Evolutionary conservation across 73 alveolate genomes (phyloP).

Genomic region (Breviolum minutum): DNA sequence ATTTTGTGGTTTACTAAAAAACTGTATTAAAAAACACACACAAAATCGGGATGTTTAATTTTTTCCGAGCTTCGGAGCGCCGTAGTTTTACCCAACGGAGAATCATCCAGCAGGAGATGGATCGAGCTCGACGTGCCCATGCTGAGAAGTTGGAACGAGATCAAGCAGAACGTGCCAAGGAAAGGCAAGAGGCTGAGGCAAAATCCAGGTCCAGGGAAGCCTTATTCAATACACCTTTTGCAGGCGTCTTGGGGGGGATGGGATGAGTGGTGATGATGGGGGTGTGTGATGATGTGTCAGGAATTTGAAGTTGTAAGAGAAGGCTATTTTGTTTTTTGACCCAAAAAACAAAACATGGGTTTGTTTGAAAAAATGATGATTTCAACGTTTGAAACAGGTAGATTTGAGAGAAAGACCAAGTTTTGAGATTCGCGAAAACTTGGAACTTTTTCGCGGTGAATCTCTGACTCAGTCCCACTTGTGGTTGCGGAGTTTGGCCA

Average conservation of each 20-base stretch:
- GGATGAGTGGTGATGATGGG: not conserved
- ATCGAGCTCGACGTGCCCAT: conserved; percentile 35
- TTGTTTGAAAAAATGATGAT: too few relatives aligned
- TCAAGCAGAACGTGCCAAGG: conserved; percentile 16
- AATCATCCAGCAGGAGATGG: conserved; percentile 45
- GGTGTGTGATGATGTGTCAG: not conserved
- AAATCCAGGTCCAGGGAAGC: conserved; percentile 62
- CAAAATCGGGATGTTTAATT: not conserved
- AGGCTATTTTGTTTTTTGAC: too few relatives aligned
- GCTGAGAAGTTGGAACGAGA: conserved; percentile 34
- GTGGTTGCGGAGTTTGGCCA: too few relatives aligned
- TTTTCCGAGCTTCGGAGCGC: not conserved
- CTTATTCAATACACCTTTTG: conserved; percentile 41
- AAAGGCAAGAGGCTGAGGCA: conserved; percentile 59
- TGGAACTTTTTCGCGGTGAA: too few relatives aligned
- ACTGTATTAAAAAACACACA: too few relatives aligned
- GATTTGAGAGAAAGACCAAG: too few relatives aligned
- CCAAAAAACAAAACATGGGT: too few relatives aligned
- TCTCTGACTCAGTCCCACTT: too few relatives aligned
- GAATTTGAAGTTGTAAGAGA: not conserved
- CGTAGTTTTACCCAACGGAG: not conserved
- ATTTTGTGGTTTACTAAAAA: too few relatives aligned
- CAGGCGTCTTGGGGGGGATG: conserved; percentile 48
- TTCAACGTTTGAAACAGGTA: too few relatives aligned
- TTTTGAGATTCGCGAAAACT: too few relatives aligned